Evolutionary conservation across 768 basidiomycete genomes (phyloP).

Genomic region (Pleurotus salmoneostramineus): DNA sequence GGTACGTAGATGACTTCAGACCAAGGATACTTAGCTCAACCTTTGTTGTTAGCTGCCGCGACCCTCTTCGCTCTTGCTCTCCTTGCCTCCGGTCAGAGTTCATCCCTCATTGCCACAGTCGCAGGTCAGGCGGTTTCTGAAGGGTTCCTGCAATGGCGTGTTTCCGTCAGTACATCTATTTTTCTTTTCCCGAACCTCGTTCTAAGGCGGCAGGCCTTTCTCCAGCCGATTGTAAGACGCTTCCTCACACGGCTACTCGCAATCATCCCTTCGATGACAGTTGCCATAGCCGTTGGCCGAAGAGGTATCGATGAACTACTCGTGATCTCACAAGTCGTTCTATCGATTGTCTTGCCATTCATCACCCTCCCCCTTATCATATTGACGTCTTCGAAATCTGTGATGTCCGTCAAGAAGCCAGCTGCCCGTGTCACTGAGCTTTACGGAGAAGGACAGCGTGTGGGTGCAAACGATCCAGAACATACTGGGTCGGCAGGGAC

Average conservation of each 20-base stretch:
- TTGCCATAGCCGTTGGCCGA: constrained; percentile 70
- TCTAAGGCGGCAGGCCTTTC: constrained; percentile 25
- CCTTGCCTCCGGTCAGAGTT: constrained; percentile 81
- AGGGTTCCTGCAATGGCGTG: constrained; percentile 84
- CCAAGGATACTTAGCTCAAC: not conserved
- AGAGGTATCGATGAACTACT: constrained; percentile 73
- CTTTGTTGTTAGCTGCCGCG: constrained; percentile 54
- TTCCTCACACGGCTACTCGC: constrained; percentile 78
- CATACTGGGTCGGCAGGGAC: constrained; percentile 11
- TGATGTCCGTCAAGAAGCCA: constrained; percentile 67
- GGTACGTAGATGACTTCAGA: constrained; percentile 33
- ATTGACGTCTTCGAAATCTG: constrained; percentile 62
- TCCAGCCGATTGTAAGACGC: constrained; percentile 66
- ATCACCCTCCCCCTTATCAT: constrained; percentile 76
- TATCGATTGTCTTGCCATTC: constrained; percentile 83
- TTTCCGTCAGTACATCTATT: constrained; percentile 37
- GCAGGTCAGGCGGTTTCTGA: constrained; percentile 90
- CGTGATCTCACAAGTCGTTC: constrained; percentile 81
- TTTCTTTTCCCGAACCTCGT: not conserved
- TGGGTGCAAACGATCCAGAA: not conserved
- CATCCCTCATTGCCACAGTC: constrained; percentile 85
- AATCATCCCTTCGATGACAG: constrained; percentile 76
- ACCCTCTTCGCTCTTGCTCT: constrained; percentile 87
- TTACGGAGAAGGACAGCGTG: too few species aligned
- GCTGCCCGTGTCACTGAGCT: not conserved